A percentile compares a stretch with the other conserved stretches of the same genome.
phyloP scores from a whole-genome alignment of 164 flowering plant species.

The Protea cynaroides region DNA sequence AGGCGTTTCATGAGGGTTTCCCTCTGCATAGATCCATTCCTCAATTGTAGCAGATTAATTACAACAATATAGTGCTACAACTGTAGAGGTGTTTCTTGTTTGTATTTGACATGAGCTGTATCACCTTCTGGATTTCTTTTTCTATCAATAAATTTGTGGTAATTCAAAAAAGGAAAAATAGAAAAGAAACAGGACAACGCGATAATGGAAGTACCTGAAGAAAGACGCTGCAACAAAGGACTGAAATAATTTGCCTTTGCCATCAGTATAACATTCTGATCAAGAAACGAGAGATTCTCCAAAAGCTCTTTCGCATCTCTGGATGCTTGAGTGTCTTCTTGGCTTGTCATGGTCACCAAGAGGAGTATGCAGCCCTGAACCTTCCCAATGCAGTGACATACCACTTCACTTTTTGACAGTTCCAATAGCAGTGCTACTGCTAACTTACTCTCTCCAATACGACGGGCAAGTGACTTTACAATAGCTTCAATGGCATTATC shows the following conservation, averaged over 20 bases:
- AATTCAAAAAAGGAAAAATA: no score
- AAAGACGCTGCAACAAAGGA: constrained; percentile 51
- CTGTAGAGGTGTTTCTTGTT: no score
- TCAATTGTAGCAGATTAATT: no score
- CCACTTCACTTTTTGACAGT: constrained; percentile 35
- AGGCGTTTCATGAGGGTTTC: no score
- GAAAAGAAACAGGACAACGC: neutral
- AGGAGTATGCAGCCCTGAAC: constrained; percentile 63
- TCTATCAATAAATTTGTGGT: no score
- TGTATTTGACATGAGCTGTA: no score
- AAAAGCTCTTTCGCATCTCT: constrained; percentile 48
- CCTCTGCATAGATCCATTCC: no score
- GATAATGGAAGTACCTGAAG: constrained; percentile 40
- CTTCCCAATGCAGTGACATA: constrained; percentile 43
- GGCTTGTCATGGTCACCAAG: constrained; percentile 52
- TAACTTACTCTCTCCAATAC: constrained; percentile 42
- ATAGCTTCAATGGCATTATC: constrained; percentile 41
- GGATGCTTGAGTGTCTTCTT: constrained; percentile 46
- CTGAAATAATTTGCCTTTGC: constrained; percentile 65
- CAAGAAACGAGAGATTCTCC: constrained; percentile 53
- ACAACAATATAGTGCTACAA: no score
- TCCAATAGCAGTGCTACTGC: constrained; percentile 60
- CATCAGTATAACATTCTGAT: constrained; percentile 60
- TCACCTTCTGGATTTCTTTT: no score
- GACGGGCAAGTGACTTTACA: constrained; percentile 55